Conservation (phyloP, 208 protist genomes). For the Porcisia hertigi region DNA sequence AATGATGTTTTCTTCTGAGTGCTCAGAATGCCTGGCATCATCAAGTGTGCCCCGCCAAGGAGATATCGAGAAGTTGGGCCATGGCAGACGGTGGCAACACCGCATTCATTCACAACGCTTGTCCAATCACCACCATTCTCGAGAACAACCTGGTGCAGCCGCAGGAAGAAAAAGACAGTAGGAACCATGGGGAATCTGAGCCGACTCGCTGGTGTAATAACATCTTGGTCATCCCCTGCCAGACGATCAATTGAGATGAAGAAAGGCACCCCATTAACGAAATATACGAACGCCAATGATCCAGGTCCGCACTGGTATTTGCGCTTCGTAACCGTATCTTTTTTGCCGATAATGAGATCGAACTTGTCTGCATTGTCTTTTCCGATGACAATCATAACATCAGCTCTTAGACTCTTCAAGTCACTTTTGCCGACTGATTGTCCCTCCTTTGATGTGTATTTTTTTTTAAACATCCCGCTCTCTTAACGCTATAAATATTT, state of each 20-base stretch:
- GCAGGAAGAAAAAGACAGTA: conserved; percentile 70
- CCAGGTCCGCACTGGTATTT: conserved; percentile 47
- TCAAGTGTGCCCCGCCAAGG: conserved; percentile 75
- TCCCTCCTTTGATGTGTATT: conserved; percentile 49
- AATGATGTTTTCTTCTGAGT: conserved; percentile 2
- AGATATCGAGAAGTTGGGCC: conserved; percentile 68
- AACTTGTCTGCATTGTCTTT: conserved; percentile 39
- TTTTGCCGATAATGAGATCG: conserved; percentile 61
- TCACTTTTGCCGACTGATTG: conserved; percentile 54
- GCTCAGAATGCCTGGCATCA: conserved; percentile 73
- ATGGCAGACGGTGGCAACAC: conserved; percentile 38
- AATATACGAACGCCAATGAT: conserved; percentile 44
- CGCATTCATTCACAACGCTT: conserved; percentile 18
- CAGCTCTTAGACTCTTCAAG: conserved; percentile 47
- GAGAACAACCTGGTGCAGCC: conserved; percentile 29
- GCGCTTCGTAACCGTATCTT: conserved; percentile 37
- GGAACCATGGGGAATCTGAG: conserved; percentile 32
- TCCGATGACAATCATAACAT: conserved; percentile 37
- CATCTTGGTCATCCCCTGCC: conserved; percentile 28
- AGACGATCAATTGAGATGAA: conserved; percentile 50
- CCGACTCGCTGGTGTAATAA: conserved; percentile 14
- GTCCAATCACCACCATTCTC: conserved; percentile 29
- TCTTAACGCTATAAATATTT: neutral
- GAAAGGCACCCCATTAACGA: conserved; percentile 58
- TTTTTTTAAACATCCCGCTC: conserved; percentile 66